Conservation (phyloP, 2,329 filamentous ascomycete genomes). For the Fusarium kyushuense region DNA sequence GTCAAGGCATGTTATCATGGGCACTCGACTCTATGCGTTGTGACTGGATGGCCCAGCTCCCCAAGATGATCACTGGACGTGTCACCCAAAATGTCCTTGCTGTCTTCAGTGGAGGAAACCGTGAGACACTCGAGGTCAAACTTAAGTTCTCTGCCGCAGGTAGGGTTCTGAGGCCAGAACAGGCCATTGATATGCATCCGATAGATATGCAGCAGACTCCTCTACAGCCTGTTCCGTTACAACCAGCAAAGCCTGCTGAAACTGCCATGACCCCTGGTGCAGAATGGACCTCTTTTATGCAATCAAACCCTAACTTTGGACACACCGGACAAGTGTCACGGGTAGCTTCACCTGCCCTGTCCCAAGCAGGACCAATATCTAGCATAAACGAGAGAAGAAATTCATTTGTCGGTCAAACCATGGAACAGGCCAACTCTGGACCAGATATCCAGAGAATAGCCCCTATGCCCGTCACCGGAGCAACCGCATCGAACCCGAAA, state of each 20-base stretch:
- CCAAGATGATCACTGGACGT: constrained; percentile 85
- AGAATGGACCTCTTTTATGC: constrained; percentile 83
- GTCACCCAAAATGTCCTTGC: constrained; percentile 88
- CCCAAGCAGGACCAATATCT: constrained; percentile 49
- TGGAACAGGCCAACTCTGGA: constrained; percentile 34
- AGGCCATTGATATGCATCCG: constrained; percentile 43
- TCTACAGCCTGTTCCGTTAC: constrained; percentile 7
- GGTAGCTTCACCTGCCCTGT: constrained; percentile 55
- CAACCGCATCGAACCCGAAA: constrained; percentile 36
- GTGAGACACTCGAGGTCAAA: constrained; percentile 93
- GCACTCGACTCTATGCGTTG: constrained; percentile 66
- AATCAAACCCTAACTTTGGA: constrained; percentile 72
- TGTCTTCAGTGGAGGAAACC: constrained; percentile 83
- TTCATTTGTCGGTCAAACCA: constrained; percentile 43
- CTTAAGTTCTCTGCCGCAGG: constrained; percentile 85
- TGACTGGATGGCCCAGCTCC: constrained; percentile 64
- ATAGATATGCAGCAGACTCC: constrained; percentile 9
- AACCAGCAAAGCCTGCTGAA: constrained; percentile 46
- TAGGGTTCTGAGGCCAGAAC: constrained; percentile 59
- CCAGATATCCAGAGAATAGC: constrained; percentile 54
- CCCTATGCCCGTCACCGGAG: constrained; percentile 50
- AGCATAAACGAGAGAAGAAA: constrained; percentile 41
- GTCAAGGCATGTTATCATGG: constrained; percentile 94
- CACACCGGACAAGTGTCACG: constrained; percentile 53
- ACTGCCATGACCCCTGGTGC: constrained; percentile 68